These are phyloP conservation scores for Pseudonitzschia pungens DNA, from an alignment of 108 stramenopile genomes.

Conservation along the genomic window DNA sequence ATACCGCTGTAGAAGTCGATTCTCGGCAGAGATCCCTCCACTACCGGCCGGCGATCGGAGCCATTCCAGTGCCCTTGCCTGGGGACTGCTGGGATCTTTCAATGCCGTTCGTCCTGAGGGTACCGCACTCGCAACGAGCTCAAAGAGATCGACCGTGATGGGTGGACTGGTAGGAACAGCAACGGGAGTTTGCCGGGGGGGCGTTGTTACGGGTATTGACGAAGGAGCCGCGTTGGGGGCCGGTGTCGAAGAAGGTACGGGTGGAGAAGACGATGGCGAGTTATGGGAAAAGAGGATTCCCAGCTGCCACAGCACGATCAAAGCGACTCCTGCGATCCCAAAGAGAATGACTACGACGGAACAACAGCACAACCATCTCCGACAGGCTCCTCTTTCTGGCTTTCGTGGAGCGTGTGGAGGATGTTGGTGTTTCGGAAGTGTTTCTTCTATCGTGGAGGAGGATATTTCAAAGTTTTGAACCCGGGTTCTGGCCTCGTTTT, in stretches of 20 bases:
- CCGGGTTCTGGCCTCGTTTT: too few relatives aligned
- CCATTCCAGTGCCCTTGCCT: constrained; percentile 43
- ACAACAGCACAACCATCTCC: neutral
- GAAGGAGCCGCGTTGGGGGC: neutral
- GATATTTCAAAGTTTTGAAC: too few relatives aligned
- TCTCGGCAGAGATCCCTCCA: neutral
- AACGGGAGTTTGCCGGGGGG: neutral
- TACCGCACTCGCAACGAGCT: neutral
- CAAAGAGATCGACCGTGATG: too few relatives aligned
- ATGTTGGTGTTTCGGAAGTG: too few relatives aligned
- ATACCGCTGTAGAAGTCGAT: constrained; percentile 43
- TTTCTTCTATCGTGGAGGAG: too few relatives aligned
- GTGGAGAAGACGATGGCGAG: neutral
- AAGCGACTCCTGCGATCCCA: neutral
- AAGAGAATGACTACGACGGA: neutral
- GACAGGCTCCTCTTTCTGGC: neutral
- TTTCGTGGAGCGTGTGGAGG: too few relatives aligned
- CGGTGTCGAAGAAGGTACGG: constrained; percentile 2
- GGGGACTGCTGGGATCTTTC: constrained; percentile 38
- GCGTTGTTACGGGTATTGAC: neutral
- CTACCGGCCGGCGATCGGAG: constrained; percentile 24
- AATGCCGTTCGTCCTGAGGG: neutral
- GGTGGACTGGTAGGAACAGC: neutral
- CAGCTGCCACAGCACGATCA: neutral
- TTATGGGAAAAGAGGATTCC: neutral